Evolutionary conservation across 441 rosid genomes (phyloP), one percentile per base, ranked within the genome.

Genomic region (Erodium texanum): DNA sequence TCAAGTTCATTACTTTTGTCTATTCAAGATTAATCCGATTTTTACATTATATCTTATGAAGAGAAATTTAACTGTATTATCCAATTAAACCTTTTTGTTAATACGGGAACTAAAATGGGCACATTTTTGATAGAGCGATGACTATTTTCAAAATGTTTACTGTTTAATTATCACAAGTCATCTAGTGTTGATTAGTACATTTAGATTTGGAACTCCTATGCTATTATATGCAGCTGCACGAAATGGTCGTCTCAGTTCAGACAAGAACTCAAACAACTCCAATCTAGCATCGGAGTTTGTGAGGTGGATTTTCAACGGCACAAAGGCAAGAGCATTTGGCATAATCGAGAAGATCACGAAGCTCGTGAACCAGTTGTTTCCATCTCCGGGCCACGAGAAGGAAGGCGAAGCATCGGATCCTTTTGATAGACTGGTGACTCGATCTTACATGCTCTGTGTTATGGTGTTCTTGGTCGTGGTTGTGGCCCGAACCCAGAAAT

Each of bases 381-480:
- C 59, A 65, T 74, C 75, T 61, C 74, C 71, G 9, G 75, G 34
- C 36, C 75, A 63, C 5, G 78, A 70, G 63, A 71, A 65, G 32
- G 71, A 68, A 67, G 74, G 69, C 38, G 85, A 74, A 72, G 61
- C 82, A 3, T 50, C 61, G 23, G 81, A 78, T 20, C 83, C 86
- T 0, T 78, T 86, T n/a, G 85, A 85, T 75, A 85, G 87, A 73
- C 87, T 80, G 76, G 82, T 92, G 71, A 83, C 85, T 65, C 76
- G 75, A 66, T 88, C 96, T 19, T 86, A 92, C 75, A 73, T 89
- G 76, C 84, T 94, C 11, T 71, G 97, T 3, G 70, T 88, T 22
- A 68, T 87, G 77, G 91, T 89, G 56, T 75, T 94, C 68, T 77
- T 94, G 83, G 73, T 88, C 7, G 96, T 94, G 80, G 86, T 83